A percentile compares a stretch with the other conserved stretches of the same genome.
phyloP scores from a whole-genome alignment of 345 rosid genomes.

The Dimocarpus longan region DNA sequence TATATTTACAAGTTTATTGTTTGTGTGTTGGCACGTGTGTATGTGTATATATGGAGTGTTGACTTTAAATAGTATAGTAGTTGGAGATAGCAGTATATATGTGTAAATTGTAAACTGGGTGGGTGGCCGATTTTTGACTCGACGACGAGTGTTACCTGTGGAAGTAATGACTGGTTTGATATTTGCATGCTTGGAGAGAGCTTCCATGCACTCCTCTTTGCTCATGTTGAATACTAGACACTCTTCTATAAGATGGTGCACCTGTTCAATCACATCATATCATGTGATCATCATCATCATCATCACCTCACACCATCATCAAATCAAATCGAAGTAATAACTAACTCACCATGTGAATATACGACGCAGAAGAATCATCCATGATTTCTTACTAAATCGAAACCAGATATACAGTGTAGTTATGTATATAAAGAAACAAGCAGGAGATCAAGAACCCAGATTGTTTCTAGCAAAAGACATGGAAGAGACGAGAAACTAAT shows the following conservation, averaged over 20 bases:
- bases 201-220: slow-evolving; percentile 93
- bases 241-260: slow-evolving; percentile 90
- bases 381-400: slow-evolving; percentile 20
- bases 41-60: neutral
- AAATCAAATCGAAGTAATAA: neutral
- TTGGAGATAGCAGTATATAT: neutral
- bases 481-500: neutral
- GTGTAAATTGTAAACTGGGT: neutral
- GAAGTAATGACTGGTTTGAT: slow-evolving; percentile 85
- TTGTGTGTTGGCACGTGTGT: neutral
- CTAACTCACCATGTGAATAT: slow-evolving; percentile 58
- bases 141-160: slow-evolving; percentile 53
- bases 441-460: neutral
- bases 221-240: slow-evolving; percentile 84
- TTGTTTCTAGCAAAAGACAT: neutral
- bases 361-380: slow-evolving; percentile 64
- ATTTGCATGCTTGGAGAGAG: slow-evolving; percentile 84
- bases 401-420: neutral
- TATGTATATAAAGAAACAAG: neutral
- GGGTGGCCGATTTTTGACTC: neutral
- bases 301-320: neutral
- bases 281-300: neutral
- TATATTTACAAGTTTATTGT: neutral
- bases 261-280: slow-evolving; percentile 42
- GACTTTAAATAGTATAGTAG: no score